Conservation (phyloP, 2,329 filamentous ascomycete species). For the Huntiella moniliformis region DNA sequence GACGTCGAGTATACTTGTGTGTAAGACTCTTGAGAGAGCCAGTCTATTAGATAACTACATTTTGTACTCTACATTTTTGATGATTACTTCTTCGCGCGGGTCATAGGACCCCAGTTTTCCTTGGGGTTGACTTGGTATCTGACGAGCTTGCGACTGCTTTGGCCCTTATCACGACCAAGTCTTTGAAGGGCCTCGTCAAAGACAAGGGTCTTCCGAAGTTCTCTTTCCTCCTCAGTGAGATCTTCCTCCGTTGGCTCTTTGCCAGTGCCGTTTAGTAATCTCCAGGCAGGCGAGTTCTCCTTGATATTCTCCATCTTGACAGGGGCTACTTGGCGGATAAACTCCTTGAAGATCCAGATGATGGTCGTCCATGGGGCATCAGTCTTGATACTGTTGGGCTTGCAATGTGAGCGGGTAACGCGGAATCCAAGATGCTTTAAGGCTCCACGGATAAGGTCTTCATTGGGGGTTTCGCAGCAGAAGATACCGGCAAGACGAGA, state of each 20-base stretch:
- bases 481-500: conserved; percentile 56
- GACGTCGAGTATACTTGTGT: not conserved
- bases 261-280: conserved; percentile 33
- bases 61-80: conserved; percentile 14
- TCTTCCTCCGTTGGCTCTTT: conserved; percentile 12
- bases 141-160: conserved; percentile 48
- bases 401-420: conserved; percentile 72
- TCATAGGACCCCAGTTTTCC: conserved; percentile 86
- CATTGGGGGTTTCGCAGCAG: conserved; percentile 62
- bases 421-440: conserved; percentile 63
- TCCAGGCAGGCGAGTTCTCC: conserved; percentile 50
- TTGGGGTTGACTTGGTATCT: conserved; percentile 81
- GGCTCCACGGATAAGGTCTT: conserved; percentile 63
- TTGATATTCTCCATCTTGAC: conserved; percentile 55
- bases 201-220: conserved; percentile 37
- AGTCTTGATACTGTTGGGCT: conserved; percentile 79
- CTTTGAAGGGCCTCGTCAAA: conserved; percentile 67
- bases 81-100: conserved; percentile 24
- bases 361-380: conserved; percentile 78
- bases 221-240: conserved; percentile 14
- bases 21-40: not conserved
- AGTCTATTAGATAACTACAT: not conserved
- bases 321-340: conserved; percentile 63
- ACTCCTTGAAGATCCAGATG: conserved; percentile 89
- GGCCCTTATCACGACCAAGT: conserved; percentile 44